phyloP scores from a whole-genome alignment of 768 basidiomycete species.

The Kwoniella dejecticola region DNA sequence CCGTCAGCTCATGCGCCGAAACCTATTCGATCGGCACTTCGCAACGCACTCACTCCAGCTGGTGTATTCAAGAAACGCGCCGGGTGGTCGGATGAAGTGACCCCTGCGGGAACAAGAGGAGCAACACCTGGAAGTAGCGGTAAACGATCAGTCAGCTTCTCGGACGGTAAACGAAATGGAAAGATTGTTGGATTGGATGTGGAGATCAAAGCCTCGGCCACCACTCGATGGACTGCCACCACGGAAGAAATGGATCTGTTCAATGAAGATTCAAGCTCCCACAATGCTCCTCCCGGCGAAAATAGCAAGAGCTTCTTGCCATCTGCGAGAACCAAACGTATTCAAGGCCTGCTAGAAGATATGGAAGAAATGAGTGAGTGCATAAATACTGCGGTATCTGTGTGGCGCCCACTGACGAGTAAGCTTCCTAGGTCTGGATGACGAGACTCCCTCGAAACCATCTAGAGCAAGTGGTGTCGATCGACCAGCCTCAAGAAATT shows the following conservation, averaged over 20 bases:
- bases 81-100: slow-evolving; percentile 39
- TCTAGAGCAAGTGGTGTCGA: slow-evolving; percentile 12
- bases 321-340: slow-evolving; percentile 75
- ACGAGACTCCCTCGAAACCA: slow-evolving; percentile 54
- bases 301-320: slow-evolving; percentile 34
- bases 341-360: slow-evolving; percentile 75
- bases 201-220: slow-evolving; percentile 5
- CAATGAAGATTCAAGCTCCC: slow-evolving; percentile 14
- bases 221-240: slow-evolving; percentile 8
- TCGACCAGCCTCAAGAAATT: slow-evolving; percentile 14
- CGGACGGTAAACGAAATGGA: slow-evolving; percentile 86
- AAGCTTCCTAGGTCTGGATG: slow-evolving; percentile 34
- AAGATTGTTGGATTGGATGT: slow-evolving; percentile 62
- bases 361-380: slow-evolving; percentile 70
- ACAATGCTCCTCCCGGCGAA: slow-evolving; percentile 7
- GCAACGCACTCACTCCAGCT: slow-evolving; percentile 41
- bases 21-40: slow-evolving; percentile 48
- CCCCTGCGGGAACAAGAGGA: slow-evolving; percentile 29
- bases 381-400: not conserved
- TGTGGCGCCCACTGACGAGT: not conserved
- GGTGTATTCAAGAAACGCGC: slow-evolving; percentile 35
- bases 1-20: slow-evolving; percentile 22
- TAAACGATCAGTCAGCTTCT: slow-evolving; percentile 77
- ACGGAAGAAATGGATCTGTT: slow-evolving; percentile 29
- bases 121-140: slow-evolving; percentile 26